phyloP scores from a whole-genome alignment of 2,329 filamentous ascomycete species.

The Pseudopyricularia cyperi region DNA sequence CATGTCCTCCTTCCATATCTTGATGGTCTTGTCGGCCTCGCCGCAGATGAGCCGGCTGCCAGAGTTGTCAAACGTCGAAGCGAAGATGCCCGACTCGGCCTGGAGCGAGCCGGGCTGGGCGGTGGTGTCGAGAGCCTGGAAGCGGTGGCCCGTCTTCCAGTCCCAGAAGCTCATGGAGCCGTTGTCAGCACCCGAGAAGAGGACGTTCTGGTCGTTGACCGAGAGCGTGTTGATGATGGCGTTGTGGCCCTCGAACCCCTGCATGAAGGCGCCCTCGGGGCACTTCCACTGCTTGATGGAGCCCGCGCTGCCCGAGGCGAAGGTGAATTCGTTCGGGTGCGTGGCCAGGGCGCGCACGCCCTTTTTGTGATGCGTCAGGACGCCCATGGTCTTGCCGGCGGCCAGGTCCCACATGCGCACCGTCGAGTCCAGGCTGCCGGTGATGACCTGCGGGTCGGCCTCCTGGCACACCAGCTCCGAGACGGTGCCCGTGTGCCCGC shows the following conservation, averaged over 20 bases:
- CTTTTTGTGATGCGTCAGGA: slow-evolving; percentile 97
- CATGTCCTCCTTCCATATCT: slow-evolving; percentile 94
- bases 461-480: slow-evolving; percentile 86
- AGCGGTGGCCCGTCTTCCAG: slow-evolving; percentile 92
- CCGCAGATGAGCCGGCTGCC: slow-evolving; percentile 84
- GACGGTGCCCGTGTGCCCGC: slow-evolving; percentile 83
- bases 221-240: slow-evolving; percentile 89
- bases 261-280: slow-evolving; percentile 96
- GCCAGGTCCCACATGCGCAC: slow-evolving; percentile 92
- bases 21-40: slow-evolving; percentile 96
- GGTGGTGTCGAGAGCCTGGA: slow-evolving; percentile 79
- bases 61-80: slow-evolving; percentile 80
- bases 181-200: slow-evolving; percentile 93
- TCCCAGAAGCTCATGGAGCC: slow-evolving; percentile 98
- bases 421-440: slow-evolving; percentile 81
- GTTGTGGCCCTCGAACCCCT: slow-evolving; percentile 95
- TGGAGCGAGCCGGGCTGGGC: slow-evolving; percentile 91
- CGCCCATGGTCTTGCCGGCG: slow-evolving; percentile 90
- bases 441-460: slow-evolving; percentile 91
- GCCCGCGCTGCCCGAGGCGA: slow-evolving; percentile 80
- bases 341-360: slow-evolving; percentile 73
- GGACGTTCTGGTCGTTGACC: slow-evolving; percentile 87
- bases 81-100: slow-evolving; percentile 90
- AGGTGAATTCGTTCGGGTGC: slow-evolving; percentile 91
- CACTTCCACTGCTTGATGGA: slow-evolving; percentile 99